Conservation (phyloP, 2,329 filamentous ascomycete species). For the Plenodomus lindquistii region DNA sequence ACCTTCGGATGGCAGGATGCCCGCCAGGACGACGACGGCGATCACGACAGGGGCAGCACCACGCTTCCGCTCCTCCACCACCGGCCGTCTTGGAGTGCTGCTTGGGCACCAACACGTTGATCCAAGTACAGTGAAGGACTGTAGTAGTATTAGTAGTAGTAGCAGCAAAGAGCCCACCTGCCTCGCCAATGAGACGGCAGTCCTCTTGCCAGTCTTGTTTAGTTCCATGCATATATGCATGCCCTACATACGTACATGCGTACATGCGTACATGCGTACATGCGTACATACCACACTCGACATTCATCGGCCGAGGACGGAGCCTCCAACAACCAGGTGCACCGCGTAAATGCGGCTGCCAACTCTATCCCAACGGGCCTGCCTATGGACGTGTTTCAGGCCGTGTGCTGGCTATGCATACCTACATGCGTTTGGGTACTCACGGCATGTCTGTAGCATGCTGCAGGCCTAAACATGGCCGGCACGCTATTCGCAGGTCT, state of each 20-base stretch:
- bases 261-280: too few relatives aligned
- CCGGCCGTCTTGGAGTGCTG: neutral
- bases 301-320: too few relatives aligned
- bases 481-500: slow-evolving; percentile 19
- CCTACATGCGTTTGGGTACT: slow-evolving; percentile 16
- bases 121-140: too few relatives aligned
- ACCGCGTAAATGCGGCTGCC: neutral
- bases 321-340: slow-evolving; percentile 1
- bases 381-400: slow-evolving; percentile 15
- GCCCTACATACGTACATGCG: too few relatives aligned
- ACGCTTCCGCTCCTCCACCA: slow-evolving; percentile 5
- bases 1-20: neutral
- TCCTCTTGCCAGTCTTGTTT: too few relatives aligned
- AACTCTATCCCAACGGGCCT: slow-evolving; percentile 17
- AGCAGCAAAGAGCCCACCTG: too few relatives aligned
- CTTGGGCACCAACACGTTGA: too few relatives aligned
- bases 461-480: slow-evolving; percentile 7
- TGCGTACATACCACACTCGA: too few relatives aligned
- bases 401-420: slow-evolving; percentile 20
- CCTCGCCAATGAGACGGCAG: too few relatives aligned
- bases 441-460: slow-evolving; percentile 1
- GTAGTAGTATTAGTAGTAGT: too few relatives aligned
- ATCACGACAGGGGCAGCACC: slow-evolving; percentile 13
- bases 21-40: slow-evolving; percentile 8
- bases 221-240: too few relatives aligned